Percentiles rank a stretch among this genome's conserved stretches.
Evolutionary conservation across 306 rosid genomes (phyloP).

Genomic region (Leucaena leucocephala): DNA sequence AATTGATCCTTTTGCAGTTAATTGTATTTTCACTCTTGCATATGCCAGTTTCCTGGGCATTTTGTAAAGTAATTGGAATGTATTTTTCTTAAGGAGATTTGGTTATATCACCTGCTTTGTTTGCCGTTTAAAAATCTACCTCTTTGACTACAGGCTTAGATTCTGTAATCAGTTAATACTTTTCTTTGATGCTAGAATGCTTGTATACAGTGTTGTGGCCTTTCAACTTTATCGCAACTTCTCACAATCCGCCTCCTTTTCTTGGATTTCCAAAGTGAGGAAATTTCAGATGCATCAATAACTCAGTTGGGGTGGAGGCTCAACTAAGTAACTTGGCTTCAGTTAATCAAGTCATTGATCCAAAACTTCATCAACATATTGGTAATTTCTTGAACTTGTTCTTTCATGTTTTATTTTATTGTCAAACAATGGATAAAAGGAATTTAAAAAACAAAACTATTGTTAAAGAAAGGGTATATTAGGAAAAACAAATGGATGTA

Average conservation of each 20-base stretch:
- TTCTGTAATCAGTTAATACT: slow-evolving; percentile 13
- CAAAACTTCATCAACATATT: slow-evolving; percentile 95
- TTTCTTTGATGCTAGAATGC: slow-evolving; percentile 17
- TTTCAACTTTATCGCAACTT: slow-evolving; percentile 39
- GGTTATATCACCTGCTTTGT: slow-evolving; percentile 21
- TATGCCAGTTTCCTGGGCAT: slow-evolving; percentile 17
- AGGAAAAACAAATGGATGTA: background rate
- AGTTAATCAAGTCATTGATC: slow-evolving; percentile 91
- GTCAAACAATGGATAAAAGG: background rate
- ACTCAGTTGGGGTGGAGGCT: slow-evolving; percentile 86
- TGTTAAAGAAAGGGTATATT: background rate
- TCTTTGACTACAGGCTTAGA: background rate
- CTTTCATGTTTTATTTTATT: slow-evolving; percentile 31
- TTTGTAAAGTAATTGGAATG: background rate
- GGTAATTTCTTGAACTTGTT: slow-evolving; percentile 56
- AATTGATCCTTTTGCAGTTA: background rate
- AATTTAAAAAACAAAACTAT: background rate
- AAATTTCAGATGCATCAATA: slow-evolving; percentile 88
- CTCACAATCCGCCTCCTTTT: slow-evolving; percentile 45
- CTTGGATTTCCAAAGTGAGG: slow-evolving; percentile 74
- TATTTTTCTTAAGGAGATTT: slow-evolving; percentile 20
- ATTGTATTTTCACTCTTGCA: background rate
- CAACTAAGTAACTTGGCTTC: slow-evolving; percentile 86
- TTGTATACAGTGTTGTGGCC: slow-evolving; percentile 18
- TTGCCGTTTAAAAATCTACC: slow-evolving; percentile 10